A percentile compares a stretch with the other conserved stretches of the same genome.
These are phyloP conservation scores for Vinca minor DNA, from an alignment of 257 asterid species.

Conservation along the genomic window DNA sequence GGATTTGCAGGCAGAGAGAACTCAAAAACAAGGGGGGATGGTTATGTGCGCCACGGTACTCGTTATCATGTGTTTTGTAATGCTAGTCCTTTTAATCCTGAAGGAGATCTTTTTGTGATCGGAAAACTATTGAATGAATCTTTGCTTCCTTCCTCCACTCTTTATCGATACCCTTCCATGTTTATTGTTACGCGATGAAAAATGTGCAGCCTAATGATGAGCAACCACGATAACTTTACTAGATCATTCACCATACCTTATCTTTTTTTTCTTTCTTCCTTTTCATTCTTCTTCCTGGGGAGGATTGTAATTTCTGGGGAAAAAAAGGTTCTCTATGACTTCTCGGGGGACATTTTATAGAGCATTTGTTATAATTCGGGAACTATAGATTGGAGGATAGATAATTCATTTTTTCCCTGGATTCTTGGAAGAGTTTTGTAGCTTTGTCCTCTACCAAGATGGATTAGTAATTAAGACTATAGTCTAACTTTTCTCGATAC, in stretches of 20 bases:
- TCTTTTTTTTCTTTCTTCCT: not conserved
- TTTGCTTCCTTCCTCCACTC: not conserved
- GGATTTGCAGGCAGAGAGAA: slow-evolving; percentile 82
- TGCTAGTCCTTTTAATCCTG: slow-evolving; percentile 81
- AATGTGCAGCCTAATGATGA: not conserved
- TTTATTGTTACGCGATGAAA: slow-evolving; percentile 1
- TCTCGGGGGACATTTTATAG: slow-evolving; percentile 35
- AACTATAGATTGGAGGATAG: slow-evolving; percentile 18
- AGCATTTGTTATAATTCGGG: slow-evolving; percentile 17
- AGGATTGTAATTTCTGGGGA: slow-evolving; percentile 17
- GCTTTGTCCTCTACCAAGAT: slow-evolving; percentile 11
- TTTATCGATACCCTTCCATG: slow-evolving; percentile 6
- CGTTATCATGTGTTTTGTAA: slow-evolving; percentile 78
- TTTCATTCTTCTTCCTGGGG: slow-evolving; percentile 10
- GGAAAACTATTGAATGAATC: slow-evolving; percentile 5
- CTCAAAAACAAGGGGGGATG: slow-evolving; percentile 88
- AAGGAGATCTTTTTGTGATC: slow-evolving; percentile 63
- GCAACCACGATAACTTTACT: slow-evolving; percentile 9
- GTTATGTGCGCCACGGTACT: slow-evolving; percentile 88
- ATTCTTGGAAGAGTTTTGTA: slow-evolving; percentile 29
- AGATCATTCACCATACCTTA: slow-evolving; percentile 9
- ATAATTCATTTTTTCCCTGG: slow-evolving; percentile 17
- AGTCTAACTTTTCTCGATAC: too few relatives aligned
- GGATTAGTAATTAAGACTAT: too few relatives aligned
- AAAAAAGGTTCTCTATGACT: slow-evolving; percentile 17